Evolutionary conservation across 2,329 filamentous ascomycete genomes (phyloP).

Genomic region (Colletotrichum chlorophyti): DNA sequence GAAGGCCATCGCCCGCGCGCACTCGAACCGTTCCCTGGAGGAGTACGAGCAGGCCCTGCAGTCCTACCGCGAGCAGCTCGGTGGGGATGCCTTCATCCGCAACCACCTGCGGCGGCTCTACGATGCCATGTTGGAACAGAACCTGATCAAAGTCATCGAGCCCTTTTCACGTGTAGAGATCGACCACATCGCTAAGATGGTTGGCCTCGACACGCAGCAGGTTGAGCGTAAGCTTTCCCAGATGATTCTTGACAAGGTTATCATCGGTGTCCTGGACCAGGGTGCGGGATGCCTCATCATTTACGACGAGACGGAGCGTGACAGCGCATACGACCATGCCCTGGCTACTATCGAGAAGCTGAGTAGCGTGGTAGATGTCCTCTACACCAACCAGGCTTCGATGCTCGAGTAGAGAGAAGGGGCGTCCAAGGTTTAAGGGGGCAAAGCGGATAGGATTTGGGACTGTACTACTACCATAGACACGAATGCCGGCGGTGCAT

Average conservation of each 20-base stretch:
- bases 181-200: constrained; percentile 95
- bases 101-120: constrained; percentile 96
- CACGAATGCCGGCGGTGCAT: constrained; percentile 27
- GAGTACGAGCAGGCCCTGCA: constrained; percentile 95
- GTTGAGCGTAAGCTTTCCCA: constrained; percentile 98
- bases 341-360: constrained; percentile 96
- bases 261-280: constrained; percentile 96
- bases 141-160: constrained; percentile 99
- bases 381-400: constrained; percentile 97
- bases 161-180: constrained; percentile 98
- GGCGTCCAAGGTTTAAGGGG: constrained; percentile 17
- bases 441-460: constrained; percentile 20
- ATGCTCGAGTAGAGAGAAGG: constrained; percentile 77
- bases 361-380: constrained; percentile 93
- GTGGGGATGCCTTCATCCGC: constrained; percentile 93
- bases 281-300: constrained; percentile 97
- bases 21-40: constrained; percentile 93
- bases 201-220: constrained; percentile 92
- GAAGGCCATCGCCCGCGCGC: constrained; percentile 97
- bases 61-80: constrained; percentile 90
- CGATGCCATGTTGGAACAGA: constrained; percentile 99
- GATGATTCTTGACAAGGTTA: constrained; percentile 99
- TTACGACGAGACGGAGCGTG: constrained; percentile 92
- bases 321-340: constrained; percentile 93
- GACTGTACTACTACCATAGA: constrained; percentile 35